Evolutionary conservation across 2,329 filamentous ascomycete genomes (phyloP).

Genomic region (Trichophyton mentagrophytes): DNA sequence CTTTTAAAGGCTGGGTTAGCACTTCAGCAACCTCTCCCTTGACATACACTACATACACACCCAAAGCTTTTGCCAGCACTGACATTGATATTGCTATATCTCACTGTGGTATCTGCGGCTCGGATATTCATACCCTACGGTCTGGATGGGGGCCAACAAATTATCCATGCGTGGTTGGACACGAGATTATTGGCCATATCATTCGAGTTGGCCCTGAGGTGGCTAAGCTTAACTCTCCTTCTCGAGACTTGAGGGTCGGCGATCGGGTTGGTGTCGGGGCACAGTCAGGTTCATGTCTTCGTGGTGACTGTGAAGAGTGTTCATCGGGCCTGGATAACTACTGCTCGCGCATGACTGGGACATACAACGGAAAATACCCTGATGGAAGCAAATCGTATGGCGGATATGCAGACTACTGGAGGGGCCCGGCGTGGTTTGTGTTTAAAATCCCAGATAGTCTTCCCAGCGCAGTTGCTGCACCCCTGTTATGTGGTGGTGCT

Average conservation of each 20-base stretch:
- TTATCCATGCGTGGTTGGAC: slow-evolving; percentile 42
- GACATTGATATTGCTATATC: slow-evolving; percentile 78
- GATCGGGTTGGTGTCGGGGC: slow-evolving; percentile 56
- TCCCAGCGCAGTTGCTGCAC: slow-evolving; percentile 43
- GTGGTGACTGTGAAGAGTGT: slow-evolving; percentile 31
- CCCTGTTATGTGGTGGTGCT: slow-evolving; percentile 66
- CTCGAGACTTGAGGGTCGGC: slow-evolving; percentile 44
- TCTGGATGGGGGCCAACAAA: slow-evolving; percentile 42
- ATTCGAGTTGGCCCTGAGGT: slow-evolving; percentile 55
- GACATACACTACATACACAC: slow-evolving; percentile 24
- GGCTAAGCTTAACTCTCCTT: slow-evolving; percentile 30
- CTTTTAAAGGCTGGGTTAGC: slow-evolving; percentile 30
- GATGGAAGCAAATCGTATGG: slow-evolving; percentile 48
- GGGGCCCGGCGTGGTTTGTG: slow-evolving; percentile 46
- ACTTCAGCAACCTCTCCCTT: slow-evolving; percentile 23
- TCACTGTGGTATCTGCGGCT: slow-evolving; percentile 63
- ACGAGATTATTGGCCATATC: slow-evolving; percentile 56
- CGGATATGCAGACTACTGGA: slow-evolving; percentile 46
- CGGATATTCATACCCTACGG: slow-evolving; percentile 57
- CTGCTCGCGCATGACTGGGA: slow-evolving; percentile 26
- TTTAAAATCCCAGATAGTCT: slow-evolving; percentile 43
- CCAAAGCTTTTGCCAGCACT: slow-evolving; percentile 11
- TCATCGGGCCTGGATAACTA: slow-evolving; percentile 29
- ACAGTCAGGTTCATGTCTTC: slow-evolving; percentile 46
- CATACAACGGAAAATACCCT: slow-evolving; percentile 26